phyloP scores from a whole-genome alignment of 169 alveolate genomes.

The Plasmodium yoelii region DNA sequence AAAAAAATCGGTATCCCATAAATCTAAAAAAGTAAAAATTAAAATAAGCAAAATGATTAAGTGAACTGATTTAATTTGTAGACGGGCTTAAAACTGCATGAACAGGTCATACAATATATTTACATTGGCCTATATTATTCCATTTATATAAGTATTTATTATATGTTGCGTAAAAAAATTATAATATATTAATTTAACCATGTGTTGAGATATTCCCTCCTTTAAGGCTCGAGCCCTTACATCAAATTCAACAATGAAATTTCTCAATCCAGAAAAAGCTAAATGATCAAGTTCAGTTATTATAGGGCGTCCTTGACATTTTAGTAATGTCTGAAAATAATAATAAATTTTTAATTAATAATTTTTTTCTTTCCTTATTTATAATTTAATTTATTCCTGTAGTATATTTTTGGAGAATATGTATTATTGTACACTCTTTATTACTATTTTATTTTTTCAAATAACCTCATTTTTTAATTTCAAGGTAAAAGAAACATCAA shows the following conservation, averaged over 20 bases:
- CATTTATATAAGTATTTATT: neutral
- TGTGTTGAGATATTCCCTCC: conserved; percentile 71
- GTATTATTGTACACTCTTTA: neutral
- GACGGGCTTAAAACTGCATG: too few species aligned
- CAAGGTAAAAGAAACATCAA: conserved; percentile 46
- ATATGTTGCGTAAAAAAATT: too few species aligned
- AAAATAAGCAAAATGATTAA: conserved; percentile 2
- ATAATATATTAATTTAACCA: conserved; percentile 20
- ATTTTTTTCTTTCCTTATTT: neutral
- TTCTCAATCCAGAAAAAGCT: conserved; percentile 24
- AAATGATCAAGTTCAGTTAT: conserved; percentile 38
- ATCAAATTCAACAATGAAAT: conserved; percentile 42
- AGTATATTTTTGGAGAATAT: too few species aligned
- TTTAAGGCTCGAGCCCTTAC: conserved; percentile 65
- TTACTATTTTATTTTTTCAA: neutral
- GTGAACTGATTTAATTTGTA: too few species aligned
- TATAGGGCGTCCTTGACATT: conserved; percentile 53
- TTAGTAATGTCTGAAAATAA: conserved; percentile 34
- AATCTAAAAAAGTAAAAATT: conserved; percentile 16
- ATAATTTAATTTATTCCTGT: too few species aligned
- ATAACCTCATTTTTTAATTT: conserved; percentile 50
- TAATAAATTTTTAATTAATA: neutral
- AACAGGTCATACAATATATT: neutral
- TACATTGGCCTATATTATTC: neutral
- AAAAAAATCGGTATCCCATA: conserved; percentile 72